Evolutionary conservation across 2,329 filamentous ascomycete species (phyloP).

Genomic region (Aspergillus ochraceus): DNA sequence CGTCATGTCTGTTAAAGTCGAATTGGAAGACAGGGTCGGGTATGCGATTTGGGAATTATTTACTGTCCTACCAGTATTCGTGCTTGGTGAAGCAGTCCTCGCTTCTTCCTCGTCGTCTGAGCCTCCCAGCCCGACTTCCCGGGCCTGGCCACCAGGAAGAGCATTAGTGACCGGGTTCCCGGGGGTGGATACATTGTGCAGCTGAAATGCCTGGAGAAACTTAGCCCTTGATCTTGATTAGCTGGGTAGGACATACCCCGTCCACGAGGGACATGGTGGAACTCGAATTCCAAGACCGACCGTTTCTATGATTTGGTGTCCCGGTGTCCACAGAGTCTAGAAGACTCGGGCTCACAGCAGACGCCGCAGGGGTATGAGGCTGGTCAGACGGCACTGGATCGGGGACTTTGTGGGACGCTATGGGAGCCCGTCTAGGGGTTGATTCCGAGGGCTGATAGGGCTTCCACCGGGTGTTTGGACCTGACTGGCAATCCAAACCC

Average conservation of each 20-base stretch:
- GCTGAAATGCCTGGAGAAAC: conserved; percentile 13
- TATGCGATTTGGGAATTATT: background rate
- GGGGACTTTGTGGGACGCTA: background rate
- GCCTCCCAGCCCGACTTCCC: background rate
- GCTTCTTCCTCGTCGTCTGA: background rate
- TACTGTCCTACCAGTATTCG: background rate
- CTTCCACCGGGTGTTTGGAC: conserved; percentile 1
- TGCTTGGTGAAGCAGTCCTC: background rate
- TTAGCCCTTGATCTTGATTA: background rate
- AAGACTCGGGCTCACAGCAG: background rate
- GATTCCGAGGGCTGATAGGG: conserved; percentile 1
- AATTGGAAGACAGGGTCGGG: too few relatives aligned
- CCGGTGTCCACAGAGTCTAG: background rate
- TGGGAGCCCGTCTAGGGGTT: background rate
- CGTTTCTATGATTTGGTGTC: background rate
- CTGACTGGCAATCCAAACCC: conserved; percentile 19
- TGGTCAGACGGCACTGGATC: background rate
- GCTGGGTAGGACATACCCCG: conserved; percentile 9
- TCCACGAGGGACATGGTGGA: conserved; percentile 22
- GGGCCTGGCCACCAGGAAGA: conserved; percentile 15
- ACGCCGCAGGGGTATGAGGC: background rate
- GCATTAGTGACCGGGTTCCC: conserved; percentile 12
- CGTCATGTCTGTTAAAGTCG: too few relatives aligned
- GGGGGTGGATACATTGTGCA: conserved; percentile 14
- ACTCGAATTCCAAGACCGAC: conserved; percentile 16